These are phyloP conservation scores for Fusarium begoniae DNA, from an alignment of 2,329 filamentous ascomycete genomes.

Conservation along the genomic window DNA sequence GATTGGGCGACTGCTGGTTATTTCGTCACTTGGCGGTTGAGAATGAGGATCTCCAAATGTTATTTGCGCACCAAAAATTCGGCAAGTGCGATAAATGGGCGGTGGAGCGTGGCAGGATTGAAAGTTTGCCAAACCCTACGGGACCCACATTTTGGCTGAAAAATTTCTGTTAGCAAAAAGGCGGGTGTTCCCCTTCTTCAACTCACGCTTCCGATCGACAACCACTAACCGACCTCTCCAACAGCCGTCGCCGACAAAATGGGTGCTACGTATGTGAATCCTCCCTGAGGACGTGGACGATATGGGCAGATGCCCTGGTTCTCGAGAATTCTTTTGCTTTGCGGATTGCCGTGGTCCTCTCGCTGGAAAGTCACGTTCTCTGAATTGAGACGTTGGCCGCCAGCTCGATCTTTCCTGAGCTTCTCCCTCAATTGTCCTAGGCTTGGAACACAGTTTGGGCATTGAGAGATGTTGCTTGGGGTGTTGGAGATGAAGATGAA, in stretches of 20 bases:
- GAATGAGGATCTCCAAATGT: conserved; percentile 44
- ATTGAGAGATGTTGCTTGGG: conserved; percentile 70
- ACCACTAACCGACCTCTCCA: conserved; percentile 52
- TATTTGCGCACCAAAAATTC: conserved; percentile 39
- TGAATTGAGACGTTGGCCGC: conserved; percentile 52
- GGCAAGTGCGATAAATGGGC: conserved; percentile 33
- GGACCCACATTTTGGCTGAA: conserved; percentile 22
- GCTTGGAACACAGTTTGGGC: conserved; percentile 58
- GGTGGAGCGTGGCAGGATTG: conserved; percentile 53
- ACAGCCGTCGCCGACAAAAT: conserved; percentile 54
- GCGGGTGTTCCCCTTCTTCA: neutral
- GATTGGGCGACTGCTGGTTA: conserved; percentile 49
- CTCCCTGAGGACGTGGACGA: conserved; percentile 48
- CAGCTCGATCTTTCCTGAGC: conserved; percentile 82
- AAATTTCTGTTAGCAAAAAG: conserved; percentile 22
- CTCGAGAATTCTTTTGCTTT: conserved; percentile 58
- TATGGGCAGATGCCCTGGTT: conserved; percentile 55
- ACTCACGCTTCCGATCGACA: conserved; percentile 44
- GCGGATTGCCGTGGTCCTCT: conserved; percentile 87
- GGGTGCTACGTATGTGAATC: conserved; percentile 63
- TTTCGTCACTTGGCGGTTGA: conserved; percentile 49
- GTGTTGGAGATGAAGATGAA: conserved; percentile 80
- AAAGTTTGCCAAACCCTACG: conserved; percentile 44
- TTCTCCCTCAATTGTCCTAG: conserved; percentile 65
- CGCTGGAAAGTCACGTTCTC: conserved; percentile 66